Evolutionary conservation across 2,329 filamentous ascomycete species (phyloP).

Genomic region (Plectosphaerella cucumerina): DNA sequence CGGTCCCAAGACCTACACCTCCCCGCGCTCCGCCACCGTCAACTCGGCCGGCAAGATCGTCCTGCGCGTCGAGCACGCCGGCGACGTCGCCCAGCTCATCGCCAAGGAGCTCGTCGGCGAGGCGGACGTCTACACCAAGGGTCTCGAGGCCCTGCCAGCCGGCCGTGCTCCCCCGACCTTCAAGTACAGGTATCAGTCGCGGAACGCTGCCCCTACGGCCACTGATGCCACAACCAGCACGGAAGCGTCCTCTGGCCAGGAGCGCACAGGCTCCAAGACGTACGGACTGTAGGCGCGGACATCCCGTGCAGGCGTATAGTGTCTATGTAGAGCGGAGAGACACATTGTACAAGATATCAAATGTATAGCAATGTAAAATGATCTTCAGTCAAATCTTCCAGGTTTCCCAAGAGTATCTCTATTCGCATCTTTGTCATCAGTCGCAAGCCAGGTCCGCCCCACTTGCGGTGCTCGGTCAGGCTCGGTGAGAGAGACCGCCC

Average conservation of each 20-base stretch:
- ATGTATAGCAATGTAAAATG: conserved; percentile 4
- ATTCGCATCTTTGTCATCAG: too few relatives aligned
- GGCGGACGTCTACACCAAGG: conserved; percentile 25
- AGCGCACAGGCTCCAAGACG: not conserved
- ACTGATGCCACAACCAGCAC: too few relatives aligned
- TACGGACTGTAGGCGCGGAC: not conserved
- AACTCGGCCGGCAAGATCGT: conserved; percentile 47
- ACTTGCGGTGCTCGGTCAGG: too few relatives aligned
- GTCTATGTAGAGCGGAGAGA: too few relatives aligned
- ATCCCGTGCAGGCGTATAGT: not conserved
- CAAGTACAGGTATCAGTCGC: too few relatives aligned
- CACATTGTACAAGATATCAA: not conserved
- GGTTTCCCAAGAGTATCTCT: too few relatives aligned
- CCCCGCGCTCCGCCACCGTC: conserved; percentile 37
- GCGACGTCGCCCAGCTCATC: conserved; percentile 34
- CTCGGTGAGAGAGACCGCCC: too few relatives aligned
- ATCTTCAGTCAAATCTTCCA: not conserved
- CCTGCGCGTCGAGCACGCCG: conserved; percentile 36
- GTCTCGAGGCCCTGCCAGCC: too few relatives aligned
- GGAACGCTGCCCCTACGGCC: too few relatives aligned
- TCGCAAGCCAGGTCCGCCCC: too few relatives aligned
- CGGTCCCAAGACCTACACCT: conserved; percentile 51
- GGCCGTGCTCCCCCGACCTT: too few relatives aligned
- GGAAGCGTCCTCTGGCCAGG: too few relatives aligned
- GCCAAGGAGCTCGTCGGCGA: conserved; percentile 40